These are phyloP conservation scores for Sordariomycetes sp. DNA, from an alignment of 2,329 filamentous ascomycete genomes.

Conservation along the genomic window DNA sequence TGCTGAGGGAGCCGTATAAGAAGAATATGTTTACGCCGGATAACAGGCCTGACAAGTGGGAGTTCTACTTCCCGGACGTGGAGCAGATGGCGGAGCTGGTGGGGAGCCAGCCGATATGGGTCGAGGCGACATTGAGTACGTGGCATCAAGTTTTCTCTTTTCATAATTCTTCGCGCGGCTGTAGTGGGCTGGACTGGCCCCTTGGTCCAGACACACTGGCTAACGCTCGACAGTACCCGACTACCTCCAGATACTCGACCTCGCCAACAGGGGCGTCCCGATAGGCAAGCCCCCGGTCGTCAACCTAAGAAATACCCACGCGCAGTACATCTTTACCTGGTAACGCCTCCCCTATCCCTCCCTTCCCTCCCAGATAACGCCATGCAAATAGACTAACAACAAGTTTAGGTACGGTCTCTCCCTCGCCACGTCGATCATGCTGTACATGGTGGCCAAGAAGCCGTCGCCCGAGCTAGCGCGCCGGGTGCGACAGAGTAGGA, in stretches of 20 bases:
- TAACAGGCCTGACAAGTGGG: constrained; percentile 68
- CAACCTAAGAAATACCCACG: constrained; percentile 89
- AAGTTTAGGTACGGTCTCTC: constrained; percentile 66
- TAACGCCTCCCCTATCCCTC: constrained; percentile 30
- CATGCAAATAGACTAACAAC: neutral
- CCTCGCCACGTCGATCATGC: constrained; percentile 81
- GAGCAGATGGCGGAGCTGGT: constrained; percentile 74
- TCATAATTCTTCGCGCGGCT: neutral
- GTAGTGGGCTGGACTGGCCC: neutral
- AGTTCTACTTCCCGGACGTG: constrained; percentile 95
- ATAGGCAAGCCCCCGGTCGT: constrained; percentile 83
- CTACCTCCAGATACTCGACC: constrained; percentile 60
- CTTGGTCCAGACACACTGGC: constrained; percentile 5
- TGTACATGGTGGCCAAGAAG: constrained; percentile 90
- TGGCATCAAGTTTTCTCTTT: neutral
- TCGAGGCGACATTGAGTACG: constrained; percentile 88
- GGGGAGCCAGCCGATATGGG: constrained; percentile 80
- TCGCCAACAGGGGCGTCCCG: constrained; percentile 70
- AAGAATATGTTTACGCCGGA: constrained; percentile 96
- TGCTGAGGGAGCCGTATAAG: constrained; percentile 84
- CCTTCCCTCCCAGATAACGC: neutral
- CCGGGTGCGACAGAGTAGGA: constrained; percentile 62
- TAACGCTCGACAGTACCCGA: constrained; percentile 50
- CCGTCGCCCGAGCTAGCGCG: constrained; percentile 60
- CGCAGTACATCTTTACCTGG: constrained; percentile 99